Base-by-base conservation (phyloP, 805 yeast species). In the Metschnikowia borealis region DNA sequence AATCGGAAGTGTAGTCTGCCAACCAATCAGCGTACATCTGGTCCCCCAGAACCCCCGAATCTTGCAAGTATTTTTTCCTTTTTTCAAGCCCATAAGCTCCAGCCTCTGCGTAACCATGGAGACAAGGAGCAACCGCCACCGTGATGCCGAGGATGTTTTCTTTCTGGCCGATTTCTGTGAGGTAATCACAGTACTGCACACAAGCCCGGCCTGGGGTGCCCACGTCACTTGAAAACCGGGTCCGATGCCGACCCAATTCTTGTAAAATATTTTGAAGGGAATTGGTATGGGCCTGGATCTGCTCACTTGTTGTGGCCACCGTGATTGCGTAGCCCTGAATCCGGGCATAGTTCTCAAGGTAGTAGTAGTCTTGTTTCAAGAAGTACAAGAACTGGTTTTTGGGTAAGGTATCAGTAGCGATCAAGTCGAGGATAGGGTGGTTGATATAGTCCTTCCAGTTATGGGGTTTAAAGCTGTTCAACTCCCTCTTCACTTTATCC, bases 41-140 rank as follows among this genome's bases (percentile, higher is more conserved):
- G 18, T 44, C 48, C 5, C 62, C 66, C 44, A 7, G 54, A 20
- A 1, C 50, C 47, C 23, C 47, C 21, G 62, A 48, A 3, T 44
- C 62, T 5, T 70, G 69, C 20, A 65, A 57, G 20, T 44, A 42
- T 11, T 47, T 14, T 17, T 45, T 31, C 40, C 71, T 49, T 4
- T 65, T 48, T 2, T 49, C 39, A 7, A 44, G 39, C 0, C 73
- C 79, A 55, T 52, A 67, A 2, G 51, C 38, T 0, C 81, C 79
- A 1, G 90, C 89, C 44, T 78, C 73, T 34, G 78, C 78, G 62
- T 85, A 85, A 1, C 95, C 96, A 62, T 83, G 77, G 44, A 86
- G 66, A 64, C 96, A 87, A 0, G 96, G 94, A 6, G 89, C 79
- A 48, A 86, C 65, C 0, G 92, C 87, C 6, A 84, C 77, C 51